Conservation (phyloP, 352 stramenopile genomes). For the Thalassiosira mediterranea region DNA sequence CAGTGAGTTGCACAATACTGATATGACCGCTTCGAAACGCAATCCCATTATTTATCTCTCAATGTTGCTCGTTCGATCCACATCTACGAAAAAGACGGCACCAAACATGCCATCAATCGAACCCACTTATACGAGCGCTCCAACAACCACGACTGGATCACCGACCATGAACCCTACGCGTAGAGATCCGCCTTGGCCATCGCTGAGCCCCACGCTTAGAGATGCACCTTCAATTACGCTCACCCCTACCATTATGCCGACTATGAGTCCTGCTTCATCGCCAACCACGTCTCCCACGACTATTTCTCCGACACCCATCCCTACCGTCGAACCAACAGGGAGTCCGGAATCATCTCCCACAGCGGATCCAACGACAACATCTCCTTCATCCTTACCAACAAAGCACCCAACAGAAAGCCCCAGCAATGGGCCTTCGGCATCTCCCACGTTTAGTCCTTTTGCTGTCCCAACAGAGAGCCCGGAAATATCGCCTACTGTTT, state of each 20-base stretch:
- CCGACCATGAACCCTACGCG: not conserved
- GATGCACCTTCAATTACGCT: too few species aligned
- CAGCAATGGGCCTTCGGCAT: not conserved
- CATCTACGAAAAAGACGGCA: not conserved
- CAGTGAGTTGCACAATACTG: not conserved
- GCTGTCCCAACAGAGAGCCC: slow-evolving; percentile 3
- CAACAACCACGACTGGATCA: not conserved
- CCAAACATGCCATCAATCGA: not conserved
- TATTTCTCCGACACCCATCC: not conserved
- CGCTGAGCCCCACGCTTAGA: too few species aligned
- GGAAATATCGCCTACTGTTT: not conserved
- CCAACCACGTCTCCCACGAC: not conserved
- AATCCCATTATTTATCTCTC: not conserved
- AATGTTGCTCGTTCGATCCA: not conserved
- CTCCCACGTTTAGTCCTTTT: not conserved
- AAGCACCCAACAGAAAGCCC: not conserved
- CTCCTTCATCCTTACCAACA: not conserved
- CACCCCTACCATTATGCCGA: too few species aligned
- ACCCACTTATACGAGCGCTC: not conserved
- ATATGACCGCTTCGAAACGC: not conserved
- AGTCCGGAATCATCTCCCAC: not conserved
- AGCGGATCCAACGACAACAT: not conserved
- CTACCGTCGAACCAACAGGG: not conserved
- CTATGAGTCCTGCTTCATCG: too few species aligned
- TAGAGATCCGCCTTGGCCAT: too few species aligned